Evolutionary conservation across 176 grass and related monocot genomes (phyloP).

Genomic region (Alloteropsis semialata): DNA sequence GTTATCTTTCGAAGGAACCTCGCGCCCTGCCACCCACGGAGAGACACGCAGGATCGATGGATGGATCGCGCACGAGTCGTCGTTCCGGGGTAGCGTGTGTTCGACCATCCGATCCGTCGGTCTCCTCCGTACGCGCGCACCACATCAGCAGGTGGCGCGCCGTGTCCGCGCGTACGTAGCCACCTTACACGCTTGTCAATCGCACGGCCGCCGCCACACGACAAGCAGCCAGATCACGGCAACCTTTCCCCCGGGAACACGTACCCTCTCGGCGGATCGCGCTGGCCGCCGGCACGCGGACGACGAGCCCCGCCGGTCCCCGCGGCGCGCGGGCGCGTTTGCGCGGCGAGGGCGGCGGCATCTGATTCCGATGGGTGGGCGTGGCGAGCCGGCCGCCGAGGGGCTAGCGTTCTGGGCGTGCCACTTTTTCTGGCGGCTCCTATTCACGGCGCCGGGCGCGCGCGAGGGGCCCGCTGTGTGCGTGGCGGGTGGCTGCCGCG

Average conservation of each 20-base stretch:
- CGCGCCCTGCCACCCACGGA: neutral
- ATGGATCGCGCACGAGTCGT: neutral
- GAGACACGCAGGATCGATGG: neutral
- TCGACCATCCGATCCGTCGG: neutral
- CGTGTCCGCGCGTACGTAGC: neutral
- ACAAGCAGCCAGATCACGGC: neutral
- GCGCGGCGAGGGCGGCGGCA: neutral
- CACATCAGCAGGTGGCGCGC: constrained; percentile 22
- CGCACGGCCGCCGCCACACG: neutral
- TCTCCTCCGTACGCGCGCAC: neutral
- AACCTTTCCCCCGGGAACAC: neutral
- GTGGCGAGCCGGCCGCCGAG: neutral
- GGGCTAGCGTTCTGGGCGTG: neutral
- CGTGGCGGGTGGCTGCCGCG: neutral
- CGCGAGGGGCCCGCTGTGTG: neutral
- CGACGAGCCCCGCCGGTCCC: neutral
- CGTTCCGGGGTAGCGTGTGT: neutral
- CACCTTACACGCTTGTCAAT: neutral
- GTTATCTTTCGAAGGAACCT: neutral
- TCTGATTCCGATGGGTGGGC: too few species aligned
- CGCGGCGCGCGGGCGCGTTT: neutral
- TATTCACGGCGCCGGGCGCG: neutral
- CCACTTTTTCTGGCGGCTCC: neutral
- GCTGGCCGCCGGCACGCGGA: too few species aligned
- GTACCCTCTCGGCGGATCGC: neutral